A percentile compares a stretch with the other conserved stretches of the same genome.
phyloP scores from a whole-genome alignment of 169 alveolate genomes.

The Toxoplasma gondii region DNA sequence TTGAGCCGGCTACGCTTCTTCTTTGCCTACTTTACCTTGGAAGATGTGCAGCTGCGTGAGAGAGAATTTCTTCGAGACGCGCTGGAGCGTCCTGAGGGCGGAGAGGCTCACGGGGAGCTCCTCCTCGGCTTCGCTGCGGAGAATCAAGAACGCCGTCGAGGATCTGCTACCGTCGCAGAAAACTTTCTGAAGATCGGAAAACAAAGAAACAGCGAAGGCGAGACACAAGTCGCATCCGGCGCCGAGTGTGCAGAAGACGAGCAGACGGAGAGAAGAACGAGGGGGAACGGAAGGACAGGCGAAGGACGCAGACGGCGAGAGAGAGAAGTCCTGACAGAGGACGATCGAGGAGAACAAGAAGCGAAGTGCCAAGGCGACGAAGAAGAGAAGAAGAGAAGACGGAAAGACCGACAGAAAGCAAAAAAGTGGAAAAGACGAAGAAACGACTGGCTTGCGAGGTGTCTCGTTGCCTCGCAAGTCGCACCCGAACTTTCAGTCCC shows the following conservation, averaged over 20 bases:
- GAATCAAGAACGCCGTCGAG: background rate
- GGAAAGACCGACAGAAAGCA: background rate
- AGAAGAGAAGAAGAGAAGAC: background rate
- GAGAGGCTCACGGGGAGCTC: background rate
- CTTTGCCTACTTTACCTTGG: background rate
- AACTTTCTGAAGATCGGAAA: background rate
- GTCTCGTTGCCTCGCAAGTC: background rate
- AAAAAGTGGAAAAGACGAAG: too few relatives aligned
- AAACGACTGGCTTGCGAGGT: background rate
- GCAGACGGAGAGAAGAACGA: too few relatives aligned
- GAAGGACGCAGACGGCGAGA: too few relatives aligned
- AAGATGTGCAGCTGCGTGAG: background rate
- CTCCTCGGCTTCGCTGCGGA: constrained; percentile 7
- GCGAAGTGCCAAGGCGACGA: background rate
- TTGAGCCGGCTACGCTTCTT: background rate
- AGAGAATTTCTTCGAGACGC: background rate
- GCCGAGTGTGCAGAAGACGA: background rate
- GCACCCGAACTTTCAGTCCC: background rate
- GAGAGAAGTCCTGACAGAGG: background rate
- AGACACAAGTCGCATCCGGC: background rate
- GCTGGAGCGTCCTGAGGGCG: background rate
- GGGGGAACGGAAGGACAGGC: background rate
- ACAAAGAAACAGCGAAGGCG: background rate
- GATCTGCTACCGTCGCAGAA: background rate
- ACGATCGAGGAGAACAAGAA: background rate